A percentile compares a stretch with the other conserved stretches of the same genome.
These are phyloP conservation scores for Aspergillus baeticus DNA, from an alignment of 495 filamentous ascomycete genomes.

Conservation along the genomic window DNA sequence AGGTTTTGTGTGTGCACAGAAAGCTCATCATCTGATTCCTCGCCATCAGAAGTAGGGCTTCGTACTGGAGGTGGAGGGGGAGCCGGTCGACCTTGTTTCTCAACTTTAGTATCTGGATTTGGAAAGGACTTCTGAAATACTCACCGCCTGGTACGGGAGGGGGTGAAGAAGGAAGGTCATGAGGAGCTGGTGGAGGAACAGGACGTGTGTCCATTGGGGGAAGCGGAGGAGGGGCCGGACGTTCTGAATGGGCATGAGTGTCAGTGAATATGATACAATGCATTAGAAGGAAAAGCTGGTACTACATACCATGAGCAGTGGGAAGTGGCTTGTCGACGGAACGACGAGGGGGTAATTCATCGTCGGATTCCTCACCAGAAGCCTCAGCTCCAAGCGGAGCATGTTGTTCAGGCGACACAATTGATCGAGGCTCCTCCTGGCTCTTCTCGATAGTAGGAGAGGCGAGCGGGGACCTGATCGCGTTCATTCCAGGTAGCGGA, in stretches of 20 bases:
- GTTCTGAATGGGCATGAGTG: slow-evolving; percentile 17
- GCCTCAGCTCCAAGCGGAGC: slow-evolving; percentile 43
- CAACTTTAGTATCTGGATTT: neutral
- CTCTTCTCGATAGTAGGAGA: slow-evolving; percentile 42
- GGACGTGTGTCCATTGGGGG: slow-evolving; percentile 34
- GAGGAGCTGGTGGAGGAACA: slow-evolving; percentile 58
- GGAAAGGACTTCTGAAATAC: slow-evolving; percentile 27
- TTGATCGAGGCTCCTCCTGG: slow-evolving; percentile 35
- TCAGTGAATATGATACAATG: slow-evolving; percentile 3
- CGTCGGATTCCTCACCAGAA: slow-evolving; percentile 50
- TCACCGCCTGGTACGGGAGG: slow-evolving; percentile 68
- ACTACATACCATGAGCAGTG: slow-evolving; percentile 54
- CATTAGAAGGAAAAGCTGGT: too few species aligned
- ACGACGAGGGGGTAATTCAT: slow-evolving; percentile 41
- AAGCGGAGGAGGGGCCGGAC: slow-evolving; percentile 32
- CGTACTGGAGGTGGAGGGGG: slow-evolving; percentile 48
- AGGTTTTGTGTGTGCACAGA: slow-evolving; percentile 58
- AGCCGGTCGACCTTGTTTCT: slow-evolving; percentile 54
- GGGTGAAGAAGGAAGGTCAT: slow-evolving; percentile 64
- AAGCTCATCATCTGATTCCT: slow-evolving; percentile 91
- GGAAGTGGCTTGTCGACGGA: slow-evolving; percentile 46
- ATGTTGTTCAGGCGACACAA: slow-evolving; percentile 44
- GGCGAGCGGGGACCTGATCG: slow-evolving; percentile 34
- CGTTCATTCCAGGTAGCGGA: slow-evolving; percentile 70
- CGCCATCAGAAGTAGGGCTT: slow-evolving; percentile 65